A percentile compares a stretch with the other conserved stretches of the same genome.
phyloP scores from a whole-genome alignment of 192 early-diverging fungal species.

The Oehlia diaphana region DNA sequence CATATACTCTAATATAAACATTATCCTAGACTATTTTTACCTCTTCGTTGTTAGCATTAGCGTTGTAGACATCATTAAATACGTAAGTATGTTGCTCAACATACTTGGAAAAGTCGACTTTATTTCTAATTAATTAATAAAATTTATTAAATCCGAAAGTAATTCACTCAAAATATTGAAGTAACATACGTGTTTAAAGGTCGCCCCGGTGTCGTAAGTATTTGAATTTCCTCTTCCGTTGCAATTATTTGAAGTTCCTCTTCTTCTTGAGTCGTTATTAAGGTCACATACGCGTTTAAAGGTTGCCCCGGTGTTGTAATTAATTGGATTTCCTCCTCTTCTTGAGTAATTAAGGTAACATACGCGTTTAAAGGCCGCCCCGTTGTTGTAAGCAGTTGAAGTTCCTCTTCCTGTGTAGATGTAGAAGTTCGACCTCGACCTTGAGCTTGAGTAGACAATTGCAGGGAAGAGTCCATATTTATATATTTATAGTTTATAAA shows the following conservation, averaged over 20 bases:
- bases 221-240: constrained; percentile 37
- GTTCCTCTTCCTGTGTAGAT: no score
- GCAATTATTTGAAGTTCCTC: constrained; percentile 18
- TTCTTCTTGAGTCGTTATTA: constrained; percentile 22
- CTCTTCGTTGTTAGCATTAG: constrained; percentile 73
- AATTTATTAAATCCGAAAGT: background rate
- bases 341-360: no score
- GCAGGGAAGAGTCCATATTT: no score
- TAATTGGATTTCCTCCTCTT: no score
- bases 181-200: constrained; percentile 68
- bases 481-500: no score
- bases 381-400: no score
- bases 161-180: background rate
- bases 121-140: constrained; percentile 57
- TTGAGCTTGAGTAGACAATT: no score
- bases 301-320: no score
- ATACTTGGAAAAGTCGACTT: constrained; percentile 94
- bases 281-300: no score
- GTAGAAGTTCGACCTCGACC: no score
- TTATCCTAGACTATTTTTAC: constrained; percentile 42
- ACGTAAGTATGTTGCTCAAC: constrained; percentile 91
- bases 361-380: no score
- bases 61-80: constrained; percentile 97
- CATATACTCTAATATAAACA: background rate
- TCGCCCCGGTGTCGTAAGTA: constrained; percentile 35